Conservation (phyloP, 306 rosid species). For the Myrica gale region DNA sequence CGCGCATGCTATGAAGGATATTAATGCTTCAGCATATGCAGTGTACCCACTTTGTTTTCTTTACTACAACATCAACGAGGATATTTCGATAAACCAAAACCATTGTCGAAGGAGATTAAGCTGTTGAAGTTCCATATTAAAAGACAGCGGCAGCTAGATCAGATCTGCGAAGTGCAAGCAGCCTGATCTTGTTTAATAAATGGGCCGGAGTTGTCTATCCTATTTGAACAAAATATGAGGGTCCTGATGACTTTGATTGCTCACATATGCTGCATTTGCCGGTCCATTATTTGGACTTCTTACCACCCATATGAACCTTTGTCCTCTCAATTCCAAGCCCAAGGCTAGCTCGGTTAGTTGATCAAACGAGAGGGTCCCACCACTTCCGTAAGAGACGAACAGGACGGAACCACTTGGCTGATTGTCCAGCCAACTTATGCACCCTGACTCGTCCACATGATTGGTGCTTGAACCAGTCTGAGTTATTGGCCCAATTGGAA, state of each 20-base stretch:
- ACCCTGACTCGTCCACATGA: conserved; percentile 7
- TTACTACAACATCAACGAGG: no score
- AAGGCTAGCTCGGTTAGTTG: conserved; percentile 34
- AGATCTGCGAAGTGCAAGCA: no score
- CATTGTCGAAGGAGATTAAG: no score
- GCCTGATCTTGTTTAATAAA: no score
- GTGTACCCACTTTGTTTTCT: no score
- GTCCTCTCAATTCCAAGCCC: conserved; percentile 40
- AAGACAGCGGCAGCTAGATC: no score
- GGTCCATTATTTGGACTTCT: conserved; percentile 20
- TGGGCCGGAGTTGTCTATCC: no score
- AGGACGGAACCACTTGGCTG: conserved; percentile 10
- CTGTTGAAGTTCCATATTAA: no score
- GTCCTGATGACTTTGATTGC: background rate
- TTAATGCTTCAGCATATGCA: no score
- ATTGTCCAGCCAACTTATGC: conserved; percentile 32
- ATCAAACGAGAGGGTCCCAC: conserved; percentile 31
- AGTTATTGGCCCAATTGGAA: conserved; percentile 36
- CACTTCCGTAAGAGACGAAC: conserved; percentile 42
- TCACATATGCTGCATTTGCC: conserved; percentile 20
- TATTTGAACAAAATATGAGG: no score
- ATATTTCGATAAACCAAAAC: no score
- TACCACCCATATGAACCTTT: conserved; percentile 37
- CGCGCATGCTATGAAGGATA: no score
- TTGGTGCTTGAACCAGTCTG: conserved; percentile 4